A percentile compares a stretch with the other conserved stretches of the same genome.
These are phyloP conservation scores for Rhynchosporium graminicola DNA, from an alignment of 2,329 filamentous ascomycete genomes.

Conservation along the genomic window DNA sequence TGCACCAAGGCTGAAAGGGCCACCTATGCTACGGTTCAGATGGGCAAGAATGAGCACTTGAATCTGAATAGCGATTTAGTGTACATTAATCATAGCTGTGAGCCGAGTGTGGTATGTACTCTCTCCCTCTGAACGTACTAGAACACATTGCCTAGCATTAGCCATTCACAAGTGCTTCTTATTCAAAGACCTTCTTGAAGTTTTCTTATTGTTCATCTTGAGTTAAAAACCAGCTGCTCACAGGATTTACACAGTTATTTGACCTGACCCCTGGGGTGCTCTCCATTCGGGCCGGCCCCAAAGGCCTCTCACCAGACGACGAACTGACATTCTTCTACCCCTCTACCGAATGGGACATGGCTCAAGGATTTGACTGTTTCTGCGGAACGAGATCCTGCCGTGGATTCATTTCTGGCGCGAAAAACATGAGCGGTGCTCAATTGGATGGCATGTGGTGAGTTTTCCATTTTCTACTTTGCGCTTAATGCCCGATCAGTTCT, in stretches of 20 bases:
- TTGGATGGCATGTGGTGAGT: constrained; percentile 14
- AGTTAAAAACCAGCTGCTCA: too few relatives aligned
- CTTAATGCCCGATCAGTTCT: too few relatives aligned
- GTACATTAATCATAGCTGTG: constrained; percentile 69
- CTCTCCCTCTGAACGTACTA: background rate
- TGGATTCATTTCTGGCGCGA: constrained; percentile 63
- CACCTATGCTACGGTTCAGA: constrained; percentile 67
- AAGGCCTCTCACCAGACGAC: constrained; percentile 55
- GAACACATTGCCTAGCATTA: too few relatives aligned
- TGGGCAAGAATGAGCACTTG: constrained; percentile 55
- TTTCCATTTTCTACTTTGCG: background rate
- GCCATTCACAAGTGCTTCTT: too few relatives aligned
- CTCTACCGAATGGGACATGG: constrained; percentile 74
- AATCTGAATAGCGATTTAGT: constrained; percentile 66
- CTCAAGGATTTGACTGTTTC: constrained; percentile 67
- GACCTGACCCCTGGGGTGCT: constrained; percentile 56
- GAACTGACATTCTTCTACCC: constrained; percentile 75
- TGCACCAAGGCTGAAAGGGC: constrained; percentile 56
- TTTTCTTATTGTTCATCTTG: too few relatives aligned
- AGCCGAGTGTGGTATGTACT: constrained; percentile 59
- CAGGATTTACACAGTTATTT: constrained; percentile 52
- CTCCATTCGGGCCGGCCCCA: constrained; percentile 58
- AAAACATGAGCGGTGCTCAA: constrained; percentile 49
- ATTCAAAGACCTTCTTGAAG: too few relatives aligned
- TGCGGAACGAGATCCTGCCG: constrained; percentile 60